Conservation (phyloP, 1,284 basidiomycete genomes). For the Cutaneotrichosporon dermatis region DNA sequence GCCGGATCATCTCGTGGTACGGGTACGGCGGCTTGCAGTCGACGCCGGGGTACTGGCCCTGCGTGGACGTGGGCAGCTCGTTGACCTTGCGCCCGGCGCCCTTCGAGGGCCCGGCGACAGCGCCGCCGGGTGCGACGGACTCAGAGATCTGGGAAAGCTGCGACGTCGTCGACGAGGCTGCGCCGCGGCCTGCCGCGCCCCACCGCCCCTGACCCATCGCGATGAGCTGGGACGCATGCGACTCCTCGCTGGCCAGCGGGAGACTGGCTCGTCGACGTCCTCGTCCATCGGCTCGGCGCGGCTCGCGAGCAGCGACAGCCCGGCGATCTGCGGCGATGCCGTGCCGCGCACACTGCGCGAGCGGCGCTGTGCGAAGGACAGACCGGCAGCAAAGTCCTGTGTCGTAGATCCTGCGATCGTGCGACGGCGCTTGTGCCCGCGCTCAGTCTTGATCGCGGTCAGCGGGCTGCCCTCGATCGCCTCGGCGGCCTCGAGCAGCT, state of each 20-base stretch:
- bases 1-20: constrained; percentile 48
- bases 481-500: constrained; percentile 41
- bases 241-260: constrained; percentile 22
- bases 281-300: constrained; percentile 7
- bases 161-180: constrained; percentile 24
- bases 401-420: constrained; percentile 28
- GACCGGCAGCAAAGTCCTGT: constrained; percentile 10
- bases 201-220: constrained; percentile 12
- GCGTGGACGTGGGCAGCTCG: constrained; percentile 35
- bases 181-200: constrained; percentile 7
- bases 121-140: constrained; percentile 3
- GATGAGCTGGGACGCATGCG: constrained; percentile 18
- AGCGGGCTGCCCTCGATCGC: constrained; percentile 42
- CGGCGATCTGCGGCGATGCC: constrained; percentile 21
- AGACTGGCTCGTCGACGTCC: constrained; percentile 23
- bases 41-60: constrained; percentile 38
- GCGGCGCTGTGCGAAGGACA: constrained; percentile 10
- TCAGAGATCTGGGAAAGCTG: constrained; percentile 30
- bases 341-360: constrained; percentile 11
- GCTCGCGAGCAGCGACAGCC: constrained; percentile 15
- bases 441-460: constrained; percentile 24
- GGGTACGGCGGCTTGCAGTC: constrained; percentile 49
- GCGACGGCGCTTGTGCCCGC: constrained; percentile 36
- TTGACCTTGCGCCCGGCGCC: constrained; percentile 31
- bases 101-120: background rate